Evolutionary conservation across 2,329 filamentous ascomycete species (phyloP).

Genomic region (Plenodomus lindquistii): DNA sequence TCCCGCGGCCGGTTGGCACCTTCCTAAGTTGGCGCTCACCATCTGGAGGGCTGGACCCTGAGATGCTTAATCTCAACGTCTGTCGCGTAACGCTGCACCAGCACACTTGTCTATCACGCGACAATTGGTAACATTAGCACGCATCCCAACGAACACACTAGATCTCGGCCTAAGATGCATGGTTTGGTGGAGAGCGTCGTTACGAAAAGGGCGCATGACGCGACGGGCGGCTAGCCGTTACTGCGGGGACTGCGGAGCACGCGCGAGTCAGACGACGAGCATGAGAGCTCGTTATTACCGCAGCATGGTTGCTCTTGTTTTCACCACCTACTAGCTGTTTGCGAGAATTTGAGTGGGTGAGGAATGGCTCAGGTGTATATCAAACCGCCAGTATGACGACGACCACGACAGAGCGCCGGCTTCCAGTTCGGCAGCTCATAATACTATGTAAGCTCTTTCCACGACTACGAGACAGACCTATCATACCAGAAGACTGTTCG

Average conservation of each 20-base stretch:
- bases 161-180: too few relatives aligned
- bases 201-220: constrained; percentile 6
- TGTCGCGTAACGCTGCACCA: too few relatives aligned
- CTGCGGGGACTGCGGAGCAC: constrained; percentile 1
- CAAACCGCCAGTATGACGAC: constrained; percentile 5
- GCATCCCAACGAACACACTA: background rate
- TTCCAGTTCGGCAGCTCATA: constrained; percentile 46
- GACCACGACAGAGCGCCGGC: constrained; percentile 43
- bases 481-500: background rate
- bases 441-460: constrained; percentile 39
- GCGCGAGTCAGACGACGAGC: background rate
- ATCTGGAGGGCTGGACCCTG: too few relatives aligned
- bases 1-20: too few relatives aligned
- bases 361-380: background rate
- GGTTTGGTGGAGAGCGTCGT: background rate
- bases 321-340: background rate
- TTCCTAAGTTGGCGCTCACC: too few relatives aligned
- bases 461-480: background rate
- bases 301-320: background rate
- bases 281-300: background rate
- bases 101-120: too few relatives aligned
- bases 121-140: background rate
- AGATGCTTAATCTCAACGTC: too few relatives aligned
- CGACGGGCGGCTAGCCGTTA: constrained; percentile 2
- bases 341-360: background rate